phyloP scores from a whole-genome alignment of 2,329 filamentous ascomycete genomes.

The Pseudopithomyces maydicus region DNA sequence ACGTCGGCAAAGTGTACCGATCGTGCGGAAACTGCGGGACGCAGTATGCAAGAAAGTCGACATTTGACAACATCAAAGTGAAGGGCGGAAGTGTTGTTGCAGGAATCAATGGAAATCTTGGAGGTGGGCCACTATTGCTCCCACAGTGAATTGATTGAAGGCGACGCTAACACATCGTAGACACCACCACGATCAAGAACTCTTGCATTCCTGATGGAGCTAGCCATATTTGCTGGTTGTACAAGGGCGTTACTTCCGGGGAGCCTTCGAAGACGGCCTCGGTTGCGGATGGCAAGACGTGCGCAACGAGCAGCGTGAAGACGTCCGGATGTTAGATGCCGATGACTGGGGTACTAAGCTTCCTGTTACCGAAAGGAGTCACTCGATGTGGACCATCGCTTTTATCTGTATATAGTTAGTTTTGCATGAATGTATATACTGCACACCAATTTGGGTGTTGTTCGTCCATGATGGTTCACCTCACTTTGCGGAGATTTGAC shows the following conservation, averaged over 20 bases:
- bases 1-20: slow-evolving; percentile 39
- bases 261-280: slow-evolving; percentile 36
- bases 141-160: background rate
- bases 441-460: background rate
- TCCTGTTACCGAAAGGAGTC: background rate
- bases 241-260: slow-evolving; percentile 30
- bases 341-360: background rate
- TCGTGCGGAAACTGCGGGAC: slow-evolving; percentile 37
- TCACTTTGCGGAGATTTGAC: background rate
- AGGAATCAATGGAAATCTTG: slow-evolving; percentile 37
- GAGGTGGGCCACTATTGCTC: slow-evolving; percentile 22
- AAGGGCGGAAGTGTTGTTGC: slow-evolving; percentile 25
- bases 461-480: background rate
- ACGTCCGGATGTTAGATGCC: slow-evolving; percentile 22
- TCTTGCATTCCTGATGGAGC: slow-evolving; percentile 24
- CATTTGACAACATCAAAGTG: slow-evolving; percentile 31
- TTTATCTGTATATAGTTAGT: background rate
- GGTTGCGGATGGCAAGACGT: slow-evolving; percentile 32
- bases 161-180: slow-evolving; percentile 10
- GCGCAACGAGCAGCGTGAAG: slow-evolving; percentile 31
- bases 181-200: slow-evolving; percentile 30
- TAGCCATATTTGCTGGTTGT: slow-evolving; percentile 33
- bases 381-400: background rate
- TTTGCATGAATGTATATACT: background rate
- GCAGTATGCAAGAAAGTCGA: slow-evolving; percentile 31